These are phyloP conservation scores for Sophora flavescens DNA, from an alignment of 306 rosid species.

Conservation along the genomic window DNA sequence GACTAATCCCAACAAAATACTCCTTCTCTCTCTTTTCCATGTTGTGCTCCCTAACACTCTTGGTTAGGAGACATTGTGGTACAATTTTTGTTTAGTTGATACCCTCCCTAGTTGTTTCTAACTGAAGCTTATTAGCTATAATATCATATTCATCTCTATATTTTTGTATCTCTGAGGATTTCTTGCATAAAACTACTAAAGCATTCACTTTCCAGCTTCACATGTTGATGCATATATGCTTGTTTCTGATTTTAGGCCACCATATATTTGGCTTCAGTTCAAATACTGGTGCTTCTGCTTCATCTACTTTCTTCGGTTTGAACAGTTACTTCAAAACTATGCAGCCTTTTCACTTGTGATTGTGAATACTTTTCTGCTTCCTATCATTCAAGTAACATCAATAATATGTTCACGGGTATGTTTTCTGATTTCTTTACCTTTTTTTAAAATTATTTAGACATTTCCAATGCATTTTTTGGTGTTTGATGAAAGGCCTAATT, in stretches of 20 bases:
- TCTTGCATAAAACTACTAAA: constrained; percentile 64
- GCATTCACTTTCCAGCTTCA: constrained; percentile 48
- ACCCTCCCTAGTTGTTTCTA: constrained; percentile 52
- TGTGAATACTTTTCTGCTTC: constrained; percentile 43
- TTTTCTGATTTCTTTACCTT: constrained; percentile 38
- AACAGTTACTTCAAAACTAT: constrained; percentile 28
- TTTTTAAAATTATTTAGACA: constrained; percentile 23
- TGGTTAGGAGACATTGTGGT: constrained; percentile 49
- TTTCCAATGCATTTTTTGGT: constrained; percentile 37
- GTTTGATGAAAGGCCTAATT: constrained; percentile 42
- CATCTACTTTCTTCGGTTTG: constrained; percentile 49
- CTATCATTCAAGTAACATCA: constrained; percentile 49
- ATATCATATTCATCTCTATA: constrained; percentile 27
- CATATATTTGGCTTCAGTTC: constrained; percentile 40
- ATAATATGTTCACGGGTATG: constrained; percentile 48
- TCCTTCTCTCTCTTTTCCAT: constrained; percentile 43
- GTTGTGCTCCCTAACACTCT: constrained; percentile 49
- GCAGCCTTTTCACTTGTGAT: constrained; percentile 47
- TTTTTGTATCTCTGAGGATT: constrained; percentile 55
- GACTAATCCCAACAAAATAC: constrained; percentile 82
- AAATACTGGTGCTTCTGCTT: constrained; percentile 49
- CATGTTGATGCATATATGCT: constrained; percentile 44
- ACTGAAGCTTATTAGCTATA: constrained; percentile 22
- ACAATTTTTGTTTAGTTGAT: constrained; percentile 50
- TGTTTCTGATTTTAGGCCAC: constrained; percentile 46